phyloP scores from a whole-genome alignment of 768 basidiomycete genomes.

The Punctularia strigosozonata region DNA sequence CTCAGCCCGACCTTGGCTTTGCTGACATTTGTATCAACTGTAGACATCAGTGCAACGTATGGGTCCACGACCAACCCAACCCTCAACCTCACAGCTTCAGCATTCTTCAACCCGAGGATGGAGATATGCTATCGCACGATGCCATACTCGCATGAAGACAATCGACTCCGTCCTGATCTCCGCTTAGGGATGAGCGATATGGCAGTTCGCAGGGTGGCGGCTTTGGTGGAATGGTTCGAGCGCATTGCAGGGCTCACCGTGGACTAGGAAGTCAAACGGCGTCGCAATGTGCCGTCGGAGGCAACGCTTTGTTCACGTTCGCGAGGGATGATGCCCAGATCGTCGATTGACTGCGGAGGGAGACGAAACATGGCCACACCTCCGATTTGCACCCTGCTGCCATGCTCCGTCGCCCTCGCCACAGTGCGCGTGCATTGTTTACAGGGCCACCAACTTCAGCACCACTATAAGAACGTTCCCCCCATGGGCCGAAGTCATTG shows the following conservation, averaged over 20 bases:
- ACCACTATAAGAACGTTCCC: no score
- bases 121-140: conserved; percentile 74
- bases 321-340: no score
- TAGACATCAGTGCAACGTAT: conserved; percentile 43
- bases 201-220: conserved; percentile 53
- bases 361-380: no score
- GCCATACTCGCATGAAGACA: conserved; percentile 50
- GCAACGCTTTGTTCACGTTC: no score
- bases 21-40: conserved; percentile 11
- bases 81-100: conserved; percentile 49
- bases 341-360: no score
- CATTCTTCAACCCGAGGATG: conserved; percentile 45
- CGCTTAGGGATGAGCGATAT: conserved; percentile 60
- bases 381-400: no score
- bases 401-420: no score
- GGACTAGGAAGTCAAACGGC: no score
- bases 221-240: conserved; percentile 63
- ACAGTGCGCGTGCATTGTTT: no score
- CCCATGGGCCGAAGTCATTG: no score
- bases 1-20: background rate
- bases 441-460: no score
- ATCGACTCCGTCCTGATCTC: conserved; percentile 56
- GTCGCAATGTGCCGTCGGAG: no score
- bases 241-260: conserved; percentile 63
- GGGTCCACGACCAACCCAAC: conserved; percentile 19